A percentile compares a stretch with the other conserved stretches of the same genome.
These are phyloP conservation scores for Fremontodendron californicum DNA, from an alignment of 345 rosid species.

Conservation along the genomic window DNA sequence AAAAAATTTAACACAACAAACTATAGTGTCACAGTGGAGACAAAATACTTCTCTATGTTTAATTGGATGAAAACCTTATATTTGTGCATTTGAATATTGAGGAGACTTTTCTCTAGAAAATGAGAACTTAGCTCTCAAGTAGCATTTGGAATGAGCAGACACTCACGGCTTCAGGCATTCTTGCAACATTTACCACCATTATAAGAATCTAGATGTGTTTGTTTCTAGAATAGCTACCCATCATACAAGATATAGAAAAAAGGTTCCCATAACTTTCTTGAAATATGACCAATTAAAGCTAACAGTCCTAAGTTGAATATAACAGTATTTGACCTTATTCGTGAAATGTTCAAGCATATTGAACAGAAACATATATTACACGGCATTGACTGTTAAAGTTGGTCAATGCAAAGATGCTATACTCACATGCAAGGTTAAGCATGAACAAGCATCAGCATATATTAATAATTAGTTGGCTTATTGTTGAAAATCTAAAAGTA, in stretches of 20 bases:
- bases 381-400: background rate
- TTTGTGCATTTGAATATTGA: background rate
- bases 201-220: background rate
- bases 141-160: background rate
- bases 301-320: background rate
- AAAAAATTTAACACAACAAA: background rate
- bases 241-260: background rate
- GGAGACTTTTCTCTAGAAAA: background rate
- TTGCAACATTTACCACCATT: background rate
- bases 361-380: too few species aligned
- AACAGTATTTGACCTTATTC: background rate
- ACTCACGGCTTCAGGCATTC: background rate
- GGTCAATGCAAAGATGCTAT: background rate
- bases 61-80: background rate
- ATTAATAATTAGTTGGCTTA: background rate
- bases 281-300: background rate
- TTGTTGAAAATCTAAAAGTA: background rate
- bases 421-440: background rate
- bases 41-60: background rate
- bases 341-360: background rate
- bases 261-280: background rate
- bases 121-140: too few species aligned
- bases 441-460: background rate
- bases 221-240: background rate
- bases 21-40: background rate